Base-by-base conservation (phyloP, 768 basidiomycete genomes). In the Mrakia blollopis region DNA sequence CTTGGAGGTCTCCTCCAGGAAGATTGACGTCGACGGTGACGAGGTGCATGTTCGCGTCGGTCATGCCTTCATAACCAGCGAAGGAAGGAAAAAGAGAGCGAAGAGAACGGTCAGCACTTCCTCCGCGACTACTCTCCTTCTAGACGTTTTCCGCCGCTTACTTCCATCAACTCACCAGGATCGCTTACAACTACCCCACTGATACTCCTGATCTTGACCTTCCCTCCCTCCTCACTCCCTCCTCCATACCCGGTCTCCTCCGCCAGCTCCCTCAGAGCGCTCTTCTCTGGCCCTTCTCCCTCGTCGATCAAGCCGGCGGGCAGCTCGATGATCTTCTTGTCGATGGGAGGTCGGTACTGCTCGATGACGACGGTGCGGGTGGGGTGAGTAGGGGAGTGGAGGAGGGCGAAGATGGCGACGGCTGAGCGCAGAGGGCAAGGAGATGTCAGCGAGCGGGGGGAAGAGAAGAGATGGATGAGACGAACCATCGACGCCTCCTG, bases 311-410 rank as follows among this genome's bases (percentile, higher is more conserved):
- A 57, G 0, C 76, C 76, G 9, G 76, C 76, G 0, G 76, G 76
- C 8, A 77, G 61, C 50, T 77, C 76, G 54, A 77, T 67, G 72
- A 73, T 32, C 10, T 50, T 50, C 37, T 47, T 50, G 30, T 47
- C 65, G 65, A 77, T 73, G n/a, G 76, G 76, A 41, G 76, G 76
- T 25, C 76, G 63, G 61, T 73, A 77, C 63, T 77, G 76, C 63
- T 77, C 76, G 72, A 77, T 77, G 16, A 77, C 57, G 63, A 77
- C 35, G 18, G 76, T 77, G 11, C 32, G 30, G 16, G 32, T 62
- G 13, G 76, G 76, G 18, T 68, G 28, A 30, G 47, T 44, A 1
- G 62, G 62, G 3, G 71, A 39, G 72, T 41, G 52, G 14, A 77
- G 47, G n/a, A 77, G 44, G 9, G 76, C 72, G 39, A 77, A 61